Percentiles rank a stretch among this genome's conserved stretches.
Conservation (phyloP, 192 early-diverging fungal genomes). For the Coemansia sp. region DNA sequence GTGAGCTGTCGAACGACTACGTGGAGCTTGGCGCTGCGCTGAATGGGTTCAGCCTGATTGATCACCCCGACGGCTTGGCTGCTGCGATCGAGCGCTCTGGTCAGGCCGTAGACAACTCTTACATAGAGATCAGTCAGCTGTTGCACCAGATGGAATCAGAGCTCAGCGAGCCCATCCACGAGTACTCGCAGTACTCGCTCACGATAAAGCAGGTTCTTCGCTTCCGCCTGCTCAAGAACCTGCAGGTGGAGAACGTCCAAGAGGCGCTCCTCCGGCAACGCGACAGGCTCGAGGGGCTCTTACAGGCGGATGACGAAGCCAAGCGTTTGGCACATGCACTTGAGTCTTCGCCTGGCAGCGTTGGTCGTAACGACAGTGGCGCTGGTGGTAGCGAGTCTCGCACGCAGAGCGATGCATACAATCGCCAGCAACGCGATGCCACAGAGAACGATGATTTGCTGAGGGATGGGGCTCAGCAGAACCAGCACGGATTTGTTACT, state of each 20-base stretch:
- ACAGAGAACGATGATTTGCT: slow-evolving; percentile 21
- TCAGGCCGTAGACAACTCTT: slow-evolving; percentile 84
- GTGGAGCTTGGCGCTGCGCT: slow-evolving; percentile 88
- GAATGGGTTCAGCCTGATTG: slow-evolving; percentile 93
- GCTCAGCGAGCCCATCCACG: slow-evolving; percentile 80
- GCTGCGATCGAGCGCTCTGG: slow-evolving; percentile 90
- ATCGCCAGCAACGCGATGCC: slow-evolving; percentile 5
- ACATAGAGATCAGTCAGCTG: slow-evolving; percentile 71
- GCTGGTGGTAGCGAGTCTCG: neutral
- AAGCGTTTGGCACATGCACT: slow-evolving; percentile 70
- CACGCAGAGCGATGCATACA: slow-evolving; percentile 8
- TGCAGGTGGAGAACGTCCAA: slow-evolving; percentile 76
- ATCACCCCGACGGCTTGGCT: slow-evolving; percentile 64
- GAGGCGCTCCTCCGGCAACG: slow-evolving; percentile 76
- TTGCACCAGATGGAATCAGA: slow-evolving; percentile 70
- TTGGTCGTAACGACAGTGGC: neutral
- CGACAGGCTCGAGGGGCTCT: slow-evolving; percentile 57
- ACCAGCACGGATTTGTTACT: slow-evolving; percentile 35
- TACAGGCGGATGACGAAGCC: slow-evolving; percentile 69
- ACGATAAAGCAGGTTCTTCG: slow-evolving; percentile 85
- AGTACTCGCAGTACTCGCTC: slow-evolving; percentile 85
- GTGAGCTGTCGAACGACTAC: slow-evolving; percentile 75
- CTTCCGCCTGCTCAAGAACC: slow-evolving; percentile 82
- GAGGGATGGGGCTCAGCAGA: slow-evolving; percentile 20
- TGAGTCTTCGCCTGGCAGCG: slow-evolving; percentile 17